phyloP scores from a whole-genome alignment of 2,329 filamentous ascomycete species.

The Paramyrothecium sp. region DNA sequence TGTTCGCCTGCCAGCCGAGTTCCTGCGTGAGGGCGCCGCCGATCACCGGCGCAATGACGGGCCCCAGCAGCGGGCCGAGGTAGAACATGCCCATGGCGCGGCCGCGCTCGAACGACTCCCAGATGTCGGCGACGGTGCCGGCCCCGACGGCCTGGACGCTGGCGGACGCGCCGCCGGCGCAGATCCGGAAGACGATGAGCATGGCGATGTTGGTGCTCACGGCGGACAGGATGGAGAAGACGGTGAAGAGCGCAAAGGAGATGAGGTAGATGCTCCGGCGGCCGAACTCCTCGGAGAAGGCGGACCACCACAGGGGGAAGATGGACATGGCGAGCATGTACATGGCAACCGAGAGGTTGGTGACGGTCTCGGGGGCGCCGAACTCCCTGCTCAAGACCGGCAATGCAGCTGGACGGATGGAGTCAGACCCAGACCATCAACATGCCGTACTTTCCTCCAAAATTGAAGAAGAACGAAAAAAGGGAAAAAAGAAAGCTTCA shows the following conservation, averaged over 20 bases:
- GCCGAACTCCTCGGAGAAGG: conserved; percentile 72
- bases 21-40: conserved; percentile 69
- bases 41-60: conserved; percentile 72
- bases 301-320: conserved; percentile 85
- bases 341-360: conserved; percentile 73
- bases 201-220: conserved; percentile 69
- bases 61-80: conserved; percentile 73
- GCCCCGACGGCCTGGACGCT: conserved; percentile 82
- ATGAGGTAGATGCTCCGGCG: conserved; percentile 76
- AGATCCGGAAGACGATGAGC: conserved; percentile 74
- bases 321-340: conserved; percentile 85
- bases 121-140: conserved; percentile 80
- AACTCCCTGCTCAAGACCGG: conserved; percentile 62
- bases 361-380: conserved; percentile 60
- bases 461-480: too few species aligned
- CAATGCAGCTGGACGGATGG: conserved; percentile 57
- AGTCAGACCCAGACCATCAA: not conserved
- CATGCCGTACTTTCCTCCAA: not conserved
- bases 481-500: not conserved
- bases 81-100: conserved; percentile 83
- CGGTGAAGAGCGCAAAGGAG: conserved; percentile 69
- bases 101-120: conserved; percentile 71
- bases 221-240: conserved; percentile 70
- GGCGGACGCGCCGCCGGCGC: conserved; percentile 74
- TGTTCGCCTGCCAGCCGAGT: conserved; percentile 72